Conservation (phyloP, 768 basidiomycete species). For the Holtermanniella nyarrowii region DNA sequence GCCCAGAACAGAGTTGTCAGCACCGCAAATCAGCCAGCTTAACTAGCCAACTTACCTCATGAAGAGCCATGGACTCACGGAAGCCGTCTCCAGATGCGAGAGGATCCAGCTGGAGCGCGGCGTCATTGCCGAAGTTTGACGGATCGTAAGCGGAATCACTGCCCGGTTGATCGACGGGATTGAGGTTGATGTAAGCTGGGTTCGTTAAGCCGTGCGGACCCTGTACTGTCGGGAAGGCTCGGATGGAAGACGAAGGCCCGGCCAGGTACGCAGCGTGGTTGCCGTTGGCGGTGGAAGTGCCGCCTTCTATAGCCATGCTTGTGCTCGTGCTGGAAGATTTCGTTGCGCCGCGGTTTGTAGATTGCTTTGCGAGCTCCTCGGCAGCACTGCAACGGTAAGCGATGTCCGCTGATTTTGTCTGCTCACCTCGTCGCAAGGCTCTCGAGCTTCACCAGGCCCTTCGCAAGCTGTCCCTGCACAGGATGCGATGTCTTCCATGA, state of each 20-base stretch:
- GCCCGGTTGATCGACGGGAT: background rate
- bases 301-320: too few species aligned
- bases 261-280: background rate
- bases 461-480: slow-evolving; percentile 33
- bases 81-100: too few species aligned
- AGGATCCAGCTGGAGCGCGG: too few species aligned
- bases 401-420: background rate
- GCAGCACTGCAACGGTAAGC: background rate
- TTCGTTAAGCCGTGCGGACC: background rate
- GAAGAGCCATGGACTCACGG: too few species aligned
- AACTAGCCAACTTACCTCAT: too few species aligned
- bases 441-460: slow-evolving; percentile 33
- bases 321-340: too few species aligned
- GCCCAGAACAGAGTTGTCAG: background rate
- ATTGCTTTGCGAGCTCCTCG: background rate
- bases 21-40: background rate
- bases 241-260: background rate
- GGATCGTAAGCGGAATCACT: too few species aligned
- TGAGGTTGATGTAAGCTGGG: background rate
- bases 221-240: background rate
- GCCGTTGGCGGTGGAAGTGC: too few species aligned
- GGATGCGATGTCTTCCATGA: slow-evolving; percentile 35
- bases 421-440: slow-evolving; percentile 18
- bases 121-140: too few species aligned
- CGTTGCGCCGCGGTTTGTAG: background rate